Percentiles rank a stretch among this genome's conserved stretches.
These are phyloP conservation scores for Aspergillus puulaauensis DNA, from an alignment of 2,329 filamentous ascomycete genomes.

Conservation along the genomic window DNA sequence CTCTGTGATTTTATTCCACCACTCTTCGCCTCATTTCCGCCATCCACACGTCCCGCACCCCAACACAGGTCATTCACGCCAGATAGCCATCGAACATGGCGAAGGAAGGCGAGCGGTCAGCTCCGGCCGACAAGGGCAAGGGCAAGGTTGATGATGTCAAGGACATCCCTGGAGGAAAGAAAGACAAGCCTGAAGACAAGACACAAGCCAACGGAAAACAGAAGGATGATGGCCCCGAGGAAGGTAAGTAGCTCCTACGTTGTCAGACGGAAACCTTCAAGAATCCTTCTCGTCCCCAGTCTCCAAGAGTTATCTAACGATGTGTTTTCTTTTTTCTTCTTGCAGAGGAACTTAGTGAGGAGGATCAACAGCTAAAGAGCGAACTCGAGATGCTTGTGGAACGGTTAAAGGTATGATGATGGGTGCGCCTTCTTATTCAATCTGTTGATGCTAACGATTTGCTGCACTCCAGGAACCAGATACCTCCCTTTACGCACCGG, in stretches of 20 bases:
- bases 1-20: conserved; percentile 12
- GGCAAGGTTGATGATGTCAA: conserved; percentile 76
- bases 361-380: conserved; percentile 96
- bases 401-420: conserved; percentile 70
- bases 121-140: conserved; percentile 91
- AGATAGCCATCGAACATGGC: conserved; percentile 65
- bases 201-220: conserved; percentile 65
- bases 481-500: conserved; percentile 81
- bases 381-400: conserved; percentile 98
- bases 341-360: conserved; percentile 89
- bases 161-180: conserved; percentile 57
- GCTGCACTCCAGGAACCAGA: conserved; percentile 69
- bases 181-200: conserved; percentile 67
- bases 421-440: conserved; percentile 8
- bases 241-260: conserved; percentile 47
- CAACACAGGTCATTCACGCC: conserved; percentile 27
- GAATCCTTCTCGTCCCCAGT: not conserved
- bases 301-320: conserved; percentile 21
- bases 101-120: conserved; percentile 85
- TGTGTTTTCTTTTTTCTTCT: conserved; percentile 41
- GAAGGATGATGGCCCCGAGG: conserved; percentile 69
- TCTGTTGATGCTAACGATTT: conserved; percentile 26
- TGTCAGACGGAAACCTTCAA: not conserved
- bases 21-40: not conserved
- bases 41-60: conserved; percentile 9